Evolutionary conservation across 2,329 filamentous ascomycete species (phyloP).

Genomic region (Dothistroma pini): DNA sequence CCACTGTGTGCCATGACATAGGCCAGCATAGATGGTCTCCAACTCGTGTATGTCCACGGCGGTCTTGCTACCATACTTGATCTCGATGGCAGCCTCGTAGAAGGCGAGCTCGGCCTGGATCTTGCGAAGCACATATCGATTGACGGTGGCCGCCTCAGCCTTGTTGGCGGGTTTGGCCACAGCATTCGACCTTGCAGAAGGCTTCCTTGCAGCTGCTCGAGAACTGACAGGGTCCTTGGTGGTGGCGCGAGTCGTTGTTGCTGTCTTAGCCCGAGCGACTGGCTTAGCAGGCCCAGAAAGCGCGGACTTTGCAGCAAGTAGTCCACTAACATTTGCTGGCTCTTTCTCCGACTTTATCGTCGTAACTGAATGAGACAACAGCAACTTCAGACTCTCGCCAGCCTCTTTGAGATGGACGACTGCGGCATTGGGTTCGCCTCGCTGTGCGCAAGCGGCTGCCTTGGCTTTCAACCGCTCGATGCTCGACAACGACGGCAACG

Average conservation of each 20-base stretch:
- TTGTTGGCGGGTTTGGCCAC: not conserved
- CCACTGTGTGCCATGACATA: constrained; percentile 4
- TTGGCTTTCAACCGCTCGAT: constrained; percentile 24
- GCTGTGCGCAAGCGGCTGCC: constrained; percentile 20
- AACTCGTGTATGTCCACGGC: constrained; percentile 3
- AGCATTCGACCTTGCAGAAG: not conserved
- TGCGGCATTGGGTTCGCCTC: constrained; percentile 23
- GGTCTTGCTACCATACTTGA: constrained; percentile 6
- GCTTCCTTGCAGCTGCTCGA: not conserved
- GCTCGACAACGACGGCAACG: constrained; percentile 10
- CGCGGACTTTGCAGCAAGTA: not conserved
- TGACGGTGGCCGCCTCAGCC: not conserved
- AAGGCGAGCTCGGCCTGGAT: not conserved
- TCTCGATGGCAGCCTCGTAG: constrained; percentile 10
- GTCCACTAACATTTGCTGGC: constrained; percentile 1
- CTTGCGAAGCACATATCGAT: not conserved
- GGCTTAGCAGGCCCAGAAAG: not conserved
- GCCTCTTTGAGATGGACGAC: constrained; percentile 21
- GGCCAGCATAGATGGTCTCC: constrained; percentile 4
- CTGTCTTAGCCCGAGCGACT: not conserved
- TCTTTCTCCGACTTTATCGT: not conserved
- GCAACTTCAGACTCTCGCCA: constrained; percentile 4
- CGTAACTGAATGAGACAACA: constrained; percentile 10
- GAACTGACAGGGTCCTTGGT: not conserved
- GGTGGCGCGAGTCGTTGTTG: not conserved